Evolutionary conservation across 257 asterid genomes (phyloP).

Genomic region (Scutellaria baicalensis): DNA sequence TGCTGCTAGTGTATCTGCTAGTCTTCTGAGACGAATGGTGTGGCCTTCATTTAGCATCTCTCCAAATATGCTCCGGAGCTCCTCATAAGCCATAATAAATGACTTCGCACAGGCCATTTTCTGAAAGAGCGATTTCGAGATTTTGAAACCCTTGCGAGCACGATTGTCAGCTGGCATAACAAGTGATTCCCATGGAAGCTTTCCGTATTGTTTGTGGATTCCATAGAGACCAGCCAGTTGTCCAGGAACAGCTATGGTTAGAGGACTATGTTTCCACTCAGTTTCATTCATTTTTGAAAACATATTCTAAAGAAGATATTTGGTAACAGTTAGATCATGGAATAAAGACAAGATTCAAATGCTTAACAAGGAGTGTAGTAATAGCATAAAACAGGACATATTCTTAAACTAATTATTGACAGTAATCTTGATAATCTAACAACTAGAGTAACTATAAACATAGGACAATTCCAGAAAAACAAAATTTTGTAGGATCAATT

Average conservation of each 20-base stretch:
- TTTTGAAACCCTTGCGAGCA: conserved; percentile 28
- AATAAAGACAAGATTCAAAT: neutral
- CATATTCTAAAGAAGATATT: conserved; percentile 25
- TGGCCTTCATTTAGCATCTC: conserved; percentile 19
- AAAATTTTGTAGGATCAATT: too few relatives aligned
- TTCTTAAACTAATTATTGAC: neutral
- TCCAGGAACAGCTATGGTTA: conserved; percentile 47
- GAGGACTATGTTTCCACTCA: conserved; percentile 20
- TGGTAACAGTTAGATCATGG: neutral
- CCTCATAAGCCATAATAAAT: neutral
- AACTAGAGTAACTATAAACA: neutral
- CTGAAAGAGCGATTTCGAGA: conserved; percentile 23
- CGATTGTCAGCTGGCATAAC: conserved; percentile 16
- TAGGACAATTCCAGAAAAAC: neutral
- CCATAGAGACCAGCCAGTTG: conserved; percentile 42
- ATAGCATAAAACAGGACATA: neutral
- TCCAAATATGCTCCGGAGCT: conserved; percentile 23
- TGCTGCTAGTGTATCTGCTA: conserved; percentile 22
- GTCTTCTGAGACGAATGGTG: conserved; percentile 16
- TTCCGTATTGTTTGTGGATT: conserved; percentile 34
- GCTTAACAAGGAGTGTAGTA: neutral
- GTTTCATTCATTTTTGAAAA: conserved; percentile 9
- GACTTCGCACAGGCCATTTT: neutral
- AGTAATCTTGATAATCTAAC: neutral
- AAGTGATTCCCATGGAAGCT: conserved; percentile 28